Percentiles rank a stretch among this genome's conserved stretches.
These are phyloP conservation scores for Claviceps capensis DNA, from an alignment of 2,329 filamentous ascomycete species.

Conservation along the genomic window DNA sequence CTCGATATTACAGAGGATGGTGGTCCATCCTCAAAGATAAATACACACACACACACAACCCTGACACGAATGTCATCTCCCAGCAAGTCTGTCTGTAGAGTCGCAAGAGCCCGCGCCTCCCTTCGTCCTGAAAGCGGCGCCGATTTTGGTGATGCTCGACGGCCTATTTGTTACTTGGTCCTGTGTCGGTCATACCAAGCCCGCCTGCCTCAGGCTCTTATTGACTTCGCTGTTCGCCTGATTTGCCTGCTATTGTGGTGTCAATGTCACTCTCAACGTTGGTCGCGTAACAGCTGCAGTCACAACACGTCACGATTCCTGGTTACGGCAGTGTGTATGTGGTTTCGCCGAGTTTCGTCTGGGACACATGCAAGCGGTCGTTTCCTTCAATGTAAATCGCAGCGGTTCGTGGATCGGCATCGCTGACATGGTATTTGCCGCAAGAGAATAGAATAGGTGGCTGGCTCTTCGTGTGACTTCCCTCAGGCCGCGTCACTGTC, in stretches of 20 bases:
- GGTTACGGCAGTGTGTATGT: neutral
- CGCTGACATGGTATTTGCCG: neutral
- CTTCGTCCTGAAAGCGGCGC: conserved; percentile 7
- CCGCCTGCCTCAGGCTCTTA: conserved; percentile 15
- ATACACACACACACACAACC: conserved; percentile 20
- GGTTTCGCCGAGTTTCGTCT: neutral
- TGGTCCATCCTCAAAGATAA: conserved; percentile 33
- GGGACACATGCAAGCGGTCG: neutral
- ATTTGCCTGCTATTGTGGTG: conserved; percentile 15
- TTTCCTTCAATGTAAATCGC: neutral
- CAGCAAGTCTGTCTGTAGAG: conserved; percentile 8
- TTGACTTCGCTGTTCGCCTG: conserved; percentile 16
- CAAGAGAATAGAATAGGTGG: neutral
- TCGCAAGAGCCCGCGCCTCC: conserved; percentile 9
- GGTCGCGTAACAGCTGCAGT: conserved; percentile 1
- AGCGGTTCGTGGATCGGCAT: conserved; percentile 1
- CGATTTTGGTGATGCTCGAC: conserved; percentile 13
- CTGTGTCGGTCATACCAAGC: conserved; percentile 13
- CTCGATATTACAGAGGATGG: conserved; percentile 28
- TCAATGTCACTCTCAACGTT: conserved; percentile 18
- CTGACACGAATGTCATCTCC: conserved; percentile 15
- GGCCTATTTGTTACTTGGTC: conserved; percentile 14
- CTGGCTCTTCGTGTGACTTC: neutral
- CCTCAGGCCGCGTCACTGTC: neutral
- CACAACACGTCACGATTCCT: neutral